Base-by-base conservation (phyloP, 2,329 filamentous ascomycete genomes). In the Alternaria infectoria region DNA sequence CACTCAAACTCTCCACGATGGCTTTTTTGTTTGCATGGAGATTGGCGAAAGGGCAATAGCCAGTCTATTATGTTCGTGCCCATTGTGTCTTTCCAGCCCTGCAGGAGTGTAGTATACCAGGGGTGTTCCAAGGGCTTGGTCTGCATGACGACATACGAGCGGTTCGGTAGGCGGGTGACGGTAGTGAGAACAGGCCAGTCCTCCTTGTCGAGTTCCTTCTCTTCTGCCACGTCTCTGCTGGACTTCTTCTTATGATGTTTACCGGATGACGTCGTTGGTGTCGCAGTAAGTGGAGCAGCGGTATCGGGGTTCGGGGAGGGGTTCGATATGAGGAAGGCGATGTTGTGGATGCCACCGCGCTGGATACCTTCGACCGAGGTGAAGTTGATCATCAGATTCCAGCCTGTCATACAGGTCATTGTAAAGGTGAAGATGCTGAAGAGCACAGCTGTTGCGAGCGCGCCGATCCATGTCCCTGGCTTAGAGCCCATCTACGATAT, bases 281-380 rank as follows among this genome's bases (percentile, higher is more conserved):
- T 71, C 32, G 66, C 5, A 17, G 51, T 62, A n/a, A 66, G 44
- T 10, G 59, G n/a, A 13, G 65, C 17, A 52, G 60, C 13, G 32
- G 61, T 17, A 52, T 40, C 30, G 55, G 57, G 46, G 28, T 64
- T 58, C 9, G 64, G 61, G 44, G 57, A 47, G 10, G 59, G 59
- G 12, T 74, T 74, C 6, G 69, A 68, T 10, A 70, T 65, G 23
- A 89, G 86, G 6, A 97, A 87, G 2, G 95, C 94, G 30, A 98
- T 82, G 55, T 89, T 88, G 80, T 91, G 90, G 6, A 87, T 64
- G 87, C 89, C 17, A 81, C 85, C 65, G 84, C 86, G 59, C 84
- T 83, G 67, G 25, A 97, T 83, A 61, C 90, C 87, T 76, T 99
- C 96, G 62, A 99, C 90, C 17, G 93, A 96, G 1, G 94, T 97